phyloP scores from a whole-genome alignment of 2,329 filamentous ascomycete species.

The Pseudopyricularia cyperi region DNA sequence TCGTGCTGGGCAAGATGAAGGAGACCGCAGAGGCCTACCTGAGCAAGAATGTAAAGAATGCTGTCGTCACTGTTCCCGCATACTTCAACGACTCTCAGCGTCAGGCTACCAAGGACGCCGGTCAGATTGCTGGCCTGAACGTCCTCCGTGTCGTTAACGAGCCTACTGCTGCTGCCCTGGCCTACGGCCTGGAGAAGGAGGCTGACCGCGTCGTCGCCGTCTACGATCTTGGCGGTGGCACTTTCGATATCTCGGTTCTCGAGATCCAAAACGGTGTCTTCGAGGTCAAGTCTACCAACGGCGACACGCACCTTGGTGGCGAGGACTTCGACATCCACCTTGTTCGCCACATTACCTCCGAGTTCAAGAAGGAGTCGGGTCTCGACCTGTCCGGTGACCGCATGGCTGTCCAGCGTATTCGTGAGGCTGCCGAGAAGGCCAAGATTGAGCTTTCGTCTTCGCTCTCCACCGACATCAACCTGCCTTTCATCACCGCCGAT shows the following conservation, averaged over 20 bases:
- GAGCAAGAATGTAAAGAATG: constrained; percentile 83
- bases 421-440: constrained; percentile 96
- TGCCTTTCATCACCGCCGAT: constrained; percentile 97
- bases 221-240: constrained; percentile 97
- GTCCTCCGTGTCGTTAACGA: constrained; percentile 97
- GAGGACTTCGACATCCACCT: constrained; percentile 96
- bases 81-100: constrained; percentile 99
- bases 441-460: constrained; percentile 98
- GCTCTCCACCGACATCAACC: constrained; percentile 92
- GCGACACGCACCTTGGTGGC: constrained; percentile 95
- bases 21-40: constrained; percentile 93
- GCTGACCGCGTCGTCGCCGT: constrained; percentile 81
- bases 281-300: constrained; percentile 98
- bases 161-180: constrained; percentile 88
- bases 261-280: constrained; percentile 98
- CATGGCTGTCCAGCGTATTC: constrained; percentile 98
- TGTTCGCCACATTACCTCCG: constrained; percentile 82
- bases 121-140: constrained; percentile 90
- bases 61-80: constrained; percentile 89
- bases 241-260: constrained; percentile 96
- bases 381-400: constrained; percentile 85
- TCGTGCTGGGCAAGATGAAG: constrained; percentile 97
- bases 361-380: constrained; percentile 93
- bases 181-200: constrained; percentile 94
- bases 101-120: constrained; percentile 96